Conservation (phyloP, 164 flowering plant genomes). For the Nelumbo lutea region DNA sequence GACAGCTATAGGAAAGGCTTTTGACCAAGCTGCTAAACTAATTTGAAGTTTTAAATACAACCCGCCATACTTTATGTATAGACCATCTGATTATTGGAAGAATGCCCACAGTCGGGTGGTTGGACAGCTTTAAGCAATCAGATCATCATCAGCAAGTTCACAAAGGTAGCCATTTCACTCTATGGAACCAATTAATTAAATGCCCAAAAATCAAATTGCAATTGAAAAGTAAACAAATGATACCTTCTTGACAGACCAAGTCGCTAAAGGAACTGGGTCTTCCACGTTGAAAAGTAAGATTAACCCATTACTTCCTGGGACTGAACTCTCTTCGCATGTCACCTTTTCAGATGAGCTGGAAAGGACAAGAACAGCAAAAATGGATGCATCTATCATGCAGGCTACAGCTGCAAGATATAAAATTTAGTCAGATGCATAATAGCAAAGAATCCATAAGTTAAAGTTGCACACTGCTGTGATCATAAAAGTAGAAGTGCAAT, state of each 20-base stretch:
- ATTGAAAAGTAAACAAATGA: background rate
- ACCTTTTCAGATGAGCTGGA: constrained; percentile 25
- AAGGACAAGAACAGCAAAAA: constrained; percentile 71
- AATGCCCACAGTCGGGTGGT: background rate
- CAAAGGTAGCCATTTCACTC: background rate
- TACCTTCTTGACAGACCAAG: constrained; percentile 87
- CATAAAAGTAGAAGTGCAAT: background rate
- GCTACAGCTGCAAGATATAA: constrained; percentile 58
- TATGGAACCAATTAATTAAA: background rate
- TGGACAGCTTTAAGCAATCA: background rate
- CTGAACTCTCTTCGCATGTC: constrained; percentile 19
- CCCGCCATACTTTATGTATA: too few relatives aligned
- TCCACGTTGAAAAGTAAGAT: constrained; percentile 59
- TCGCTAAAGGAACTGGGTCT: constrained; percentile 61
- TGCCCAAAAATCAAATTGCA: background rate
- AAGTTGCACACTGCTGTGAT: background rate
- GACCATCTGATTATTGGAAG: background rate
- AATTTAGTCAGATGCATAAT: background rate
- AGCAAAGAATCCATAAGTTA: background rate
- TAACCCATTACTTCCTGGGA: constrained; percentile 48
- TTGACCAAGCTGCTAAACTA: too few relatives aligned
- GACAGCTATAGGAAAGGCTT: too few relatives aligned
- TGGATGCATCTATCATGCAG: constrained; percentile 36
- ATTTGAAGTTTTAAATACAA: too few relatives aligned
- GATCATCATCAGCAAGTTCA: background rate